These are phyloP conservation scores for Arthrobotrys sphaeroides DNA, from an alignment of 2,329 filamentous ascomycete genomes.

Conservation along the genomic window DNA sequence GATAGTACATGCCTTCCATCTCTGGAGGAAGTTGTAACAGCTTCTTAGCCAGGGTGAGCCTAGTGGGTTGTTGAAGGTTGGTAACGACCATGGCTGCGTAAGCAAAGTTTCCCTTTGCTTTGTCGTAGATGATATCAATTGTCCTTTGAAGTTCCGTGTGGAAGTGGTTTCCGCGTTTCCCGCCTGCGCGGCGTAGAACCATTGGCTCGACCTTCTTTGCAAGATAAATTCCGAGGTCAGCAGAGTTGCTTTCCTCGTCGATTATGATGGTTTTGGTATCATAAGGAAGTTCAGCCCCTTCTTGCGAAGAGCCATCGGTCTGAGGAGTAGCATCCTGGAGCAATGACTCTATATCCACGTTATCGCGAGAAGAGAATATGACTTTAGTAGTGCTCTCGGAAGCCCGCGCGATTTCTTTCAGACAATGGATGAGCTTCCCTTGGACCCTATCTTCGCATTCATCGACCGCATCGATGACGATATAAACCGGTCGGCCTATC, in stretches of 20 bases:
- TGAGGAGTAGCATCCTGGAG: neutral
- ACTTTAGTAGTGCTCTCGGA: neutral
- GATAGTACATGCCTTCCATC: constrained; percentile 21
- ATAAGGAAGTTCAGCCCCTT: neutral
- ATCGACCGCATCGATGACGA: constrained; percentile 9
- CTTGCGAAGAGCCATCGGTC: neutral
- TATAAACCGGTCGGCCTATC: neutral
- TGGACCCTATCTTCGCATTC: constrained; percentile 15
- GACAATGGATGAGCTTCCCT: neutral
- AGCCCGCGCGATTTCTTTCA: neutral
- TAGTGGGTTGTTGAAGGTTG: constrained; percentile 11
- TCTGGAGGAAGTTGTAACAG: constrained; percentile 3
- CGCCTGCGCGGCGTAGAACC: neutral
- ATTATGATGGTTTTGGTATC: neutral
- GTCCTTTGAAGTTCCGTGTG: neutral
- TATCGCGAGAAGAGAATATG: constrained; percentile 6
- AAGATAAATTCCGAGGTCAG: constrained; percentile 6
- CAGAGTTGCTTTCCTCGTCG: constrained; percentile 2
- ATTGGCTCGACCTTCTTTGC: constrained; percentile 9
- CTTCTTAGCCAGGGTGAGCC: constrained; percentile 1
- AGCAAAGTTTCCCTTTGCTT: constrained; percentile 13
- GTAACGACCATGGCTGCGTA: constrained; percentile 18
- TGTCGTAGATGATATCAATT: constrained; percentile 1
- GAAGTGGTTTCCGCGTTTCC: neutral
- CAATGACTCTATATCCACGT: constrained; percentile 9